Base-by-base conservation (phyloP, 345 rosid species). In the Aethionema arabicum region DNA sequence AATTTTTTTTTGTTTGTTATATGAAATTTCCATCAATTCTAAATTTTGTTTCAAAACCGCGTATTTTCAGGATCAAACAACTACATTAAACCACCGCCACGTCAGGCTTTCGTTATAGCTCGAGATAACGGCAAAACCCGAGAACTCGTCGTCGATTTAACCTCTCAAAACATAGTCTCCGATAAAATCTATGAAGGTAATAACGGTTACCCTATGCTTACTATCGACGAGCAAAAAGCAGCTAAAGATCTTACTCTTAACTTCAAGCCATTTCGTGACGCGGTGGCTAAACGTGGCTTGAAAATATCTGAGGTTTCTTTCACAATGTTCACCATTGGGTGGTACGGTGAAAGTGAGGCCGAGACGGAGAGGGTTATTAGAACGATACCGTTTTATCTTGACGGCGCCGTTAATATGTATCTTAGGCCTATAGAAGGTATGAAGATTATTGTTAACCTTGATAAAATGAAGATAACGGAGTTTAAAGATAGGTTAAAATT, bases 381-480 rank as follows among this genome's bases (percentile, higher is more conserved):
- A 52, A 27, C 72, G 6, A 12, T 61, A 3, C 84, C 88, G 68
- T 83, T 76, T 55, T 81, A 85, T 29, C 52, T 78, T 45, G 78
- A 70, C 7, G 85, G 83, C 7, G 63, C 85, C 11, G 68, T 76
- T 5, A 85, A 85, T 52, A 72, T 79, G 44, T 85, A 79, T 12
- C 79, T 85, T 5, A 79, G 85, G 76, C 86, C 88, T 8, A 78
- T 85, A 12, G 85, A 76, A 56, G 91, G 88, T 33, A 76, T 85
- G 45, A 77, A 57, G 3, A 70, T 85, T 13, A 42, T 79, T 1
- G 80, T 83, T 27, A 82, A 85, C 14, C 75, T 83, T 38, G 85
- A 85, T 32, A 49, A 61, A 12, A 85, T 85, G 88, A 59, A 79
- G 30, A 76, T 85, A 55, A 43, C 68, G 1, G 58, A 48, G 59